phyloP scores from a whole-genome alignment of 2,329 filamentous ascomycete species.

The Colletotrichum sp. region DNA sequence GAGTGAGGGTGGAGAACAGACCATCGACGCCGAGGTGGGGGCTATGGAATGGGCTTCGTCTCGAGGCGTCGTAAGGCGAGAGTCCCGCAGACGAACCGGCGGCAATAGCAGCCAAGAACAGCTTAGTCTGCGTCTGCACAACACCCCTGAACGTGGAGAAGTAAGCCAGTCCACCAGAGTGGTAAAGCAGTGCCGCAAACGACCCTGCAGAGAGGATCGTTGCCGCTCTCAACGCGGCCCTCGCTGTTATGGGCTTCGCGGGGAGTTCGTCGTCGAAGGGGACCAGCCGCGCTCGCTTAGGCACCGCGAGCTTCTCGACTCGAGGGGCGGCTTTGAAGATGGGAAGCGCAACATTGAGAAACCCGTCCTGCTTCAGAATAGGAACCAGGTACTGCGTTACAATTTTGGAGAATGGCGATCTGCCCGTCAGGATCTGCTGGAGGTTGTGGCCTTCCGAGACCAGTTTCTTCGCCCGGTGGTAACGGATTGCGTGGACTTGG shows the following conservation, averaged over 20 bases:
- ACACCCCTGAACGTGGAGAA: neutral
- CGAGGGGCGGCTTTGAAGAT: neutral
- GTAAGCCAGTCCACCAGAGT: neutral
- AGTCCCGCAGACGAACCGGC: neutral
- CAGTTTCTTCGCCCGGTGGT: neutral
- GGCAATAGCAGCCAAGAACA: neutral
- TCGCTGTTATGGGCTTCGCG: neutral
- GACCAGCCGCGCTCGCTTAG: neutral
- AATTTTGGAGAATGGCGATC: neutral
- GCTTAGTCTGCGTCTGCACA: neutral
- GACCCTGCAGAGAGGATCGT: neutral
- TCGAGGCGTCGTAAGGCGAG: too few species aligned
- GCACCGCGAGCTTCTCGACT: neutral
- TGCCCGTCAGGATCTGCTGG: neutral
- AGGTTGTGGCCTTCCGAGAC: neutral
- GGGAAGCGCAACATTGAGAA: neutral
- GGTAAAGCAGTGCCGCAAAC: neutral
- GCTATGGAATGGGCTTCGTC: neutral
- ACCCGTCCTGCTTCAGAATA: neutral
- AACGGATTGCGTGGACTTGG: neutral
- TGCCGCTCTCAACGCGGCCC: neutral
- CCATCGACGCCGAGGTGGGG: neutral
- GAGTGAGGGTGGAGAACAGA: neutral
- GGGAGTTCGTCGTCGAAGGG: slow-evolving; percentile 4
- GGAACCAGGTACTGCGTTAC: neutral